A percentile compares a stretch with the other conserved stretches of the same genome.
Evolutionary conservation across 2,329 filamentous ascomycete species (phyloP).

Genomic region (Fusarium scirpi): DNA sequence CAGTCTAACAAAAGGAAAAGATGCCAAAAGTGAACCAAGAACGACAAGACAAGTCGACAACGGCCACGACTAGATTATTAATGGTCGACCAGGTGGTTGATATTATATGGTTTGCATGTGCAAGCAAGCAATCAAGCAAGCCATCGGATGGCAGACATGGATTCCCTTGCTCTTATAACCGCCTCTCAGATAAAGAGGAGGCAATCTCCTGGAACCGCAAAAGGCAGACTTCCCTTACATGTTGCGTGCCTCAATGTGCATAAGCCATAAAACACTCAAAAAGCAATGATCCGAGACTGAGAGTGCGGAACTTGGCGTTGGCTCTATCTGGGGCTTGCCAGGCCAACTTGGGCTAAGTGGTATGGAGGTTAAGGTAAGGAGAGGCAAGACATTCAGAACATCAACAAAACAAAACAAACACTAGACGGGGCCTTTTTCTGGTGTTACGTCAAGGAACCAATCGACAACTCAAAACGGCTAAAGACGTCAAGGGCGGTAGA

Average conservation of each 20-base stretch:
- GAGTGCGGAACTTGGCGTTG: conserved; percentile 29
- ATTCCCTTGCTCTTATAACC: conserved; percentile 37
- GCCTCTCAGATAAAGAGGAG: neutral
- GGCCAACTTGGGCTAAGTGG: conserved; percentile 42
- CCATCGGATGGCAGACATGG: conserved; percentile 24
- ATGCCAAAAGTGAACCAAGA: neutral
- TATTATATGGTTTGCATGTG: conserved; percentile 19
- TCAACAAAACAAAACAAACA: conserved; percentile 31
- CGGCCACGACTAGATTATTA: conserved; percentile 6
- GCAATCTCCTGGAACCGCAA: conserved; percentile 23
- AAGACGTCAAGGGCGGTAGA: conserved; percentile 41
- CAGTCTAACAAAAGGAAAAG: conserved; percentile 32
- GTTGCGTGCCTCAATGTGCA: conserved; percentile 27
- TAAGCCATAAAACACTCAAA: conserved; percentile 23
- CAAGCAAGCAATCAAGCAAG: conserved; percentile 21
- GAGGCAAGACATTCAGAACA: conserved; percentile 43
- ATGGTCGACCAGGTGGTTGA: conserved; percentile 1
- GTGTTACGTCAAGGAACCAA: conserved; percentile 27
- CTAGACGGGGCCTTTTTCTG: conserved; percentile 5
- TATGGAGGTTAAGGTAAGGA: conserved; percentile 45
- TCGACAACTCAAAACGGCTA: conserved; percentile 22
- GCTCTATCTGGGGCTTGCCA: conserved; percentile 32
- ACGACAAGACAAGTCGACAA: conserved; percentile 18
- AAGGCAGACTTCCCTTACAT: conserved; percentile 34
- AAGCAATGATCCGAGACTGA: conserved; percentile 36